Base-by-base conservation (phyloP, 2,329 filamentous ascomycete genomes). In the Nemania diffusa region DNA sequence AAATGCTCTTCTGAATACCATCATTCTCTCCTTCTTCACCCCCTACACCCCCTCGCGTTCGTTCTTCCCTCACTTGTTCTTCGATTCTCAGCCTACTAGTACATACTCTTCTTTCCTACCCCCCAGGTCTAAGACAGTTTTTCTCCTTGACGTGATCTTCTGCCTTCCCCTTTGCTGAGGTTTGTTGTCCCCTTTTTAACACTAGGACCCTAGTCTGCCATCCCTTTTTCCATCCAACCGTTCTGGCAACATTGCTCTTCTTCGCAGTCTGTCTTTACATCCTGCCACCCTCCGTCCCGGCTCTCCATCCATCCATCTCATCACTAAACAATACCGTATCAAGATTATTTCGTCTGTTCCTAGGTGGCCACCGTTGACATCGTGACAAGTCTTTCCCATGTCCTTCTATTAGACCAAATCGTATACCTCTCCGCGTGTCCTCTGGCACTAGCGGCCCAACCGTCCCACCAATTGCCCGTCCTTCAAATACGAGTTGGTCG, bases 1-100 rank as follows among this genome's bases (percentile, higher is more conserved):
- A 71, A 69, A 72, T 75, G 71, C 71, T 57, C 69, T 64, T 75
- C 74, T 76, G 74, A 76, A 76, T 75, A 75, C 69, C 74, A 73
- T 75, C 74, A 75, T 65, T 62, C 67, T 64, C 64, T 67, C 64
- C 65, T 69, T 69, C 67, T 73, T 69, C 73, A 67, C 72, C 69
- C 52, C 65, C 70, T 56, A 66, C 70, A 58, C 64, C 57, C 69
- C 72, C 73, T 70, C 71, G 68, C 73, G 60, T 75, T 73, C 74
- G 74, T 73, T 74, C 65, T 73, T 60, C 65, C 71, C 72, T 71
- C 69, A 64, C 71, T 74, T 74, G 44, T 75, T 75, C 57, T 72
- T 73, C 71, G 69, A 71, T 75, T 74, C 65, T 72, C 68, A 64
- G 66, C 50, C 57, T 68, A 70, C 66, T 71, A 72, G 74, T 76